Percentiles rank a stretch among this genome's conserved stretches.
These are phyloP conservation scores for Neopestalotiopsis rosae DNA, from an alignment of 2,329 filamentous ascomycete genomes.

Conservation along the genomic window DNA sequence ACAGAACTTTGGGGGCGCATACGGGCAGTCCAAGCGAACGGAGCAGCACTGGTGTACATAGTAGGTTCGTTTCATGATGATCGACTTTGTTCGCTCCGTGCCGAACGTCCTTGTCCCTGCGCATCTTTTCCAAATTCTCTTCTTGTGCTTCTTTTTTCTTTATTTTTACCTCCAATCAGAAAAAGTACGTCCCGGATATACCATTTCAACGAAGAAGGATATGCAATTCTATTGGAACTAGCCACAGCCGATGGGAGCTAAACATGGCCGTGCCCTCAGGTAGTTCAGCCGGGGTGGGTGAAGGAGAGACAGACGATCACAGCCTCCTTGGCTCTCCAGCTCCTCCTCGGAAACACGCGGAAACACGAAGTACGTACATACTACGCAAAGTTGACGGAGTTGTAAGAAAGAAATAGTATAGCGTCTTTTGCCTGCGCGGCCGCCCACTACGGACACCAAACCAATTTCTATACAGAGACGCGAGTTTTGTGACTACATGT, in stretches of 20 bases:
- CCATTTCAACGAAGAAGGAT: neutral
- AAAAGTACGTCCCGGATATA: too few relatives aligned
- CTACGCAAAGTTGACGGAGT: neutral
- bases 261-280: neutral
- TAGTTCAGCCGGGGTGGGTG: neutral
- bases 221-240: slow-evolving; percentile 2
- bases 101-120: neutral
- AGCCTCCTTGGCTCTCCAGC: neutral
- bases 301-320: neutral
- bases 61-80: neutral
- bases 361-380: too few relatives aligned
- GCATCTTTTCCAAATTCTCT: neutral
- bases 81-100: neutral
- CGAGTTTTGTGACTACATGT: neutral
- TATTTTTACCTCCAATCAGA: neutral
- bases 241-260: neutral
- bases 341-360: neutral
- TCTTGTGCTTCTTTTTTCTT: neutral
- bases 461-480: neutral
- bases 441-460: neutral
- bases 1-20: neutral
- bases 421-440: neutral
- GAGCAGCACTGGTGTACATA: neutral
- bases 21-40: neutral
- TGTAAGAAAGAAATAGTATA: neutral